Percentiles rank a stretch among this genome's conserved stretches.
phyloP scores from a whole-genome alignment of 495 filamentous ascomycete species.

The Aspergillus haitiensis region DNA sequence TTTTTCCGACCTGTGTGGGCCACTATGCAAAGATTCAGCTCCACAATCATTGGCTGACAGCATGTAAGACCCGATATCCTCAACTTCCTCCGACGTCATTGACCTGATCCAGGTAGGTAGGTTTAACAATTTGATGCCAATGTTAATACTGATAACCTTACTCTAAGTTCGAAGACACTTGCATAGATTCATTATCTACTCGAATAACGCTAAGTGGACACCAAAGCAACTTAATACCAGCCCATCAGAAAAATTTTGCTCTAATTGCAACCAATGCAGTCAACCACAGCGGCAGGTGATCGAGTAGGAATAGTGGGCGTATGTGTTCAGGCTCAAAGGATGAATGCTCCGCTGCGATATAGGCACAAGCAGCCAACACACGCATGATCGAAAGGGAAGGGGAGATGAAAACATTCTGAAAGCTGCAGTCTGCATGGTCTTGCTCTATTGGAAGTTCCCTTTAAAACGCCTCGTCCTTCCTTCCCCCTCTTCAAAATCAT shows the following conservation, averaged over 20 bases:
- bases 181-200: slow-evolving; percentile 32
- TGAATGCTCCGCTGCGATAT: slow-evolving; percentile 10
- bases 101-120: slow-evolving; percentile 12
- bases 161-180: slow-evolving; percentile 8
- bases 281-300: slow-evolving; percentile 11
- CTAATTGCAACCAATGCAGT: slow-evolving; percentile 21
- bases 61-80: slow-evolving; percentile 6
- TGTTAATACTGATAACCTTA: background rate
- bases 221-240: slow-evolving; percentile 19
- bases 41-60: slow-evolving; percentile 12
- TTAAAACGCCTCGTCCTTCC: slow-evolving; percentile 21
- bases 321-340: slow-evolving; percentile 5
- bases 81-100: slow-evolving; percentile 22
- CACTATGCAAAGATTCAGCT: slow-evolving; percentile 1
- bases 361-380: slow-evolving; percentile 15
- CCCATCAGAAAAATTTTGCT: slow-evolving; percentile 18
- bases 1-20: slow-evolving; percentile 22
- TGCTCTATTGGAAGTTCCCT: slow-evolving; percentile 26
- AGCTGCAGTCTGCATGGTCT: slow-evolving; percentile 18
- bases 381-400: slow-evolving; percentile 14
- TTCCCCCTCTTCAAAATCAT: slow-evolving; percentile 17
- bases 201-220: slow-evolving; percentile 25
- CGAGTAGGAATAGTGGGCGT: slow-evolving; percentile 6
- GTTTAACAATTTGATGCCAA: background rate
- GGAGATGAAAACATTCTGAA: slow-evolving; percentile 20